Conservation (phyloP, 805 yeast species). For the Kazachstania bromeliacearum region DNA sequence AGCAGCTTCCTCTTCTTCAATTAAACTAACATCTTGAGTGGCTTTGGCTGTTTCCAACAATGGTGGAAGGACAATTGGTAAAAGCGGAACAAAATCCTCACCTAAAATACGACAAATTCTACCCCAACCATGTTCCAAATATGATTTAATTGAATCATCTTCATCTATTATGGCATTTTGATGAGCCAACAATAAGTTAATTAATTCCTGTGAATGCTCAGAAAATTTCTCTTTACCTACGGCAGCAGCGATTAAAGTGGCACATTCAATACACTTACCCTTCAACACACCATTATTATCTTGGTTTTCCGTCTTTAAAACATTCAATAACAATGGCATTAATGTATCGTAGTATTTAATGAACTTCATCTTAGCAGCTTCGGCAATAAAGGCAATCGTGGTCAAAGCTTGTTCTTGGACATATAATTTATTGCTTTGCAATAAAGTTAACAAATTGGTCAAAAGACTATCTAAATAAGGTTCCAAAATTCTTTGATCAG, state of each 20-base stretch:
- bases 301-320: slow-evolving; percentile 69
- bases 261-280: slow-evolving; percentile 93
- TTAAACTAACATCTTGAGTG: slow-evolving; percentile 75
- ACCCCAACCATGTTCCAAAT: slow-evolving; percentile 93
- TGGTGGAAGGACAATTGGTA: slow-evolving; percentile 85
- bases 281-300: slow-evolving; percentile 68
- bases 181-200: slow-evolving; percentile 59
- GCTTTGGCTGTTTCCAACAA: slow-evolving; percentile 77
- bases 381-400: slow-evolving; percentile 94
- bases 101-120: slow-evolving; percentile 83
- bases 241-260: slow-evolving; percentile 87
- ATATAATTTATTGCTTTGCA: slow-evolving; percentile 80
- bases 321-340: slow-evolving; percentile 80
- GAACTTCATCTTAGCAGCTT: slow-evolving; percentile 84
- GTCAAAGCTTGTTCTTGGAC: slow-evolving; percentile 97
- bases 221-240: slow-evolving; percentile 87
- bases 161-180: slow-evolving; percentile 50
- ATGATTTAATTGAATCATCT: slow-evolving; percentile 83
- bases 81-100: slow-evolving; percentile 71
- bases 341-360: slow-evolving; percentile 87
- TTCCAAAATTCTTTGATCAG: slow-evolving; percentile 75
- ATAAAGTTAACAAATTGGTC: slow-evolving; percentile 58
- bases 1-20: slow-evolving; percentile 84
- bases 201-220: slow-evolving; percentile 64
- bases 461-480: slow-evolving; percentile 85